These are phyloP conservation scores for Candida nonsorbophila DNA, from an alignment of 805 yeast species.

Conservation along the genomic window DNA sequence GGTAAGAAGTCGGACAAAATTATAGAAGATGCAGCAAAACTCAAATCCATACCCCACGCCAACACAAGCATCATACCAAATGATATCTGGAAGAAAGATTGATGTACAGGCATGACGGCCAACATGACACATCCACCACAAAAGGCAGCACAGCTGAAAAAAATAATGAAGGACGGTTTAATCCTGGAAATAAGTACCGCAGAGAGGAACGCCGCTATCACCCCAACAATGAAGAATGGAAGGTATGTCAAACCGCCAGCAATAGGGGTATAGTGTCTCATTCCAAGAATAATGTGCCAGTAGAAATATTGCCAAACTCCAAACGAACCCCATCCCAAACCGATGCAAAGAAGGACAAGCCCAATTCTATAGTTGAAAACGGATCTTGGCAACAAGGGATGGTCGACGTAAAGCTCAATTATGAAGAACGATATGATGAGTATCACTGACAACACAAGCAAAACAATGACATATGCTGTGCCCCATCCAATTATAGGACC, in stretches of 20 bases:
- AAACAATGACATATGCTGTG: conserved; percentile 49
- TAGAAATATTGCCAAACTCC: conserved; percentile 70
- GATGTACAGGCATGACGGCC: conserved; percentile 52
- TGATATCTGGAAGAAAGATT: conserved; percentile 53
- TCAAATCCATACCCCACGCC: conserved; percentile 73
- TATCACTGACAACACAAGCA: conserved; percentile 49
- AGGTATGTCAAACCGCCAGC: conserved; percentile 32
- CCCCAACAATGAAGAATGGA: conserved; percentile 50
- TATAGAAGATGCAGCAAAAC: conserved; percentile 71
- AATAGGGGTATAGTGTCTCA: conserved; percentile 41
- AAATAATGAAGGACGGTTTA: conserved; percentile 47
- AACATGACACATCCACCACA: conserved; percentile 48
- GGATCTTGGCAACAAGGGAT: conserved; percentile 52
- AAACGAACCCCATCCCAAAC: conserved; percentile 74
- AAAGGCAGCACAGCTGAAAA: conserved; percentile 50
- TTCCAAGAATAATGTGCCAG: conserved; percentile 45
- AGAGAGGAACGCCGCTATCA: conserved; percentile 48
- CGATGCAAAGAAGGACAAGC: conserved; percentile 45
- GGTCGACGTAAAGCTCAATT: conserved; percentile 40
- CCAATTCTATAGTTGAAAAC: conserved; percentile 42
- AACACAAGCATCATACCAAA: conserved; percentile 53
- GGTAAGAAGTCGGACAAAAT: conserved; percentile 58
- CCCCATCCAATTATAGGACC: conserved; percentile 75
- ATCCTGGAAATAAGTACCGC: conserved; percentile 42
- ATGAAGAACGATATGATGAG: conserved; percentile 36